phyloP scores from a whole-genome alignment of 164 flowering plant species.

The Cinnamomum micranthum region DNA sequence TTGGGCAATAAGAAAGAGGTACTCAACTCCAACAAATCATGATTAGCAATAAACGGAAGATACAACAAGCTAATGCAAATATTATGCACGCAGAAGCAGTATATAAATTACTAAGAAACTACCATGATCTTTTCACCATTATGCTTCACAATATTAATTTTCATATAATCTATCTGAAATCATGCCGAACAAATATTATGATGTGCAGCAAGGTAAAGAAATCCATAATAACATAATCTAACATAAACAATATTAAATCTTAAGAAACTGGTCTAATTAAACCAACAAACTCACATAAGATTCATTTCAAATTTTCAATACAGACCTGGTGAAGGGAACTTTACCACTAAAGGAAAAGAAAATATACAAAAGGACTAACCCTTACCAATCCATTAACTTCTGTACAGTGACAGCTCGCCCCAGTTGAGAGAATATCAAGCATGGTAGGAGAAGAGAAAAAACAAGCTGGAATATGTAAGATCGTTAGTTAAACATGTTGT shows the following conservation, averaged over 20 bases:
- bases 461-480: slow-evolving; percentile 61
- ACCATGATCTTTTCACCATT: not conserved
- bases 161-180: not conserved
- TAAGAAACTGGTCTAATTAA: not conserved
- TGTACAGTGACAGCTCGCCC: slow-evolving; percentile 77
- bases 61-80: not conserved
- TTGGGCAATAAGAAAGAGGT: not conserved
- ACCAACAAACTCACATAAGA: not conserved
- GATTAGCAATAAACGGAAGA: not conserved
- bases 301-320: not conserved
- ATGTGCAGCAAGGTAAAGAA: not conserved
- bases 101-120: too few species aligned
- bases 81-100: too few species aligned
- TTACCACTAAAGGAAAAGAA: not conserved
- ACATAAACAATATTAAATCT: not conserved
- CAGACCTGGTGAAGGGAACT: not conserved
- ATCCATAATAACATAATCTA: not conserved
- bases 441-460: slow-evolving; percentile 90
- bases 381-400: slow-evolving; percentile 87
- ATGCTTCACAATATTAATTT: not conserved
- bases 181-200: not conserved
- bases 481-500: not conserved
- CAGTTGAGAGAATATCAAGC: slow-evolving; percentile 91
- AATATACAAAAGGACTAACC: not conserved
- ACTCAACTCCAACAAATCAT: not conserved